Conservation (phyloP, 495 filamentous ascomycete species). For the Cercophora newfieldiana region DNA sequence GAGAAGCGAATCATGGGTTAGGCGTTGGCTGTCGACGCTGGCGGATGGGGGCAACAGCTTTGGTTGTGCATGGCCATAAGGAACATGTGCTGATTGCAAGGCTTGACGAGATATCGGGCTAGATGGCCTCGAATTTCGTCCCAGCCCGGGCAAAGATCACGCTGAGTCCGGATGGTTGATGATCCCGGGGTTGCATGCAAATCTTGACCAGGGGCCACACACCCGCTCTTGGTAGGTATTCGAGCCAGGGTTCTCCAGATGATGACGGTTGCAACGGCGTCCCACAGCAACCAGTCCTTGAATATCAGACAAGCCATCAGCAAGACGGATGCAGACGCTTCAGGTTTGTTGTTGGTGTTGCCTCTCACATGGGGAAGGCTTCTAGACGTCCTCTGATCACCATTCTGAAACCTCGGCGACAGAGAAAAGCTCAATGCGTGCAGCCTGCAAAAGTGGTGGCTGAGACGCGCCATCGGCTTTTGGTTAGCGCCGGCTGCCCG, state of each 20-base stretch:
- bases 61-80: neutral
- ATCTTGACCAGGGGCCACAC: neutral
- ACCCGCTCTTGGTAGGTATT: neutral
- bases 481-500: neutral
- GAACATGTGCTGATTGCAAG: neutral
- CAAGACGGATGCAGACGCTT: neutral
- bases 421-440: slow-evolving; percentile 19
- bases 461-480: neutral
- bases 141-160: neutral
- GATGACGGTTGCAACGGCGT: neutral
- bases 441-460: neutral
- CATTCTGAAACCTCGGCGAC: slow-evolving; percentile 26
- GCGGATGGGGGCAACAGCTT: neutral
- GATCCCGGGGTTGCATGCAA: slow-evolving; percentile 1
- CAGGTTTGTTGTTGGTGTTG: neutral
- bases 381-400: slow-evolving; percentile 30
- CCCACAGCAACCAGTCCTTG: neutral
- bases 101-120: neutral
- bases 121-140: neutral
- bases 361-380: slow-evolving; percentile 22
- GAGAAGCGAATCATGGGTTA: neutral
- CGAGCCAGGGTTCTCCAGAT: slow-evolving; percentile 4
- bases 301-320: neutral
- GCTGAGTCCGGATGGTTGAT: neutral
- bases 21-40: neutral